Evolutionary conservation across 305 asterid genomes (phyloP).

Genomic region (Plantago coronopus): DNA sequence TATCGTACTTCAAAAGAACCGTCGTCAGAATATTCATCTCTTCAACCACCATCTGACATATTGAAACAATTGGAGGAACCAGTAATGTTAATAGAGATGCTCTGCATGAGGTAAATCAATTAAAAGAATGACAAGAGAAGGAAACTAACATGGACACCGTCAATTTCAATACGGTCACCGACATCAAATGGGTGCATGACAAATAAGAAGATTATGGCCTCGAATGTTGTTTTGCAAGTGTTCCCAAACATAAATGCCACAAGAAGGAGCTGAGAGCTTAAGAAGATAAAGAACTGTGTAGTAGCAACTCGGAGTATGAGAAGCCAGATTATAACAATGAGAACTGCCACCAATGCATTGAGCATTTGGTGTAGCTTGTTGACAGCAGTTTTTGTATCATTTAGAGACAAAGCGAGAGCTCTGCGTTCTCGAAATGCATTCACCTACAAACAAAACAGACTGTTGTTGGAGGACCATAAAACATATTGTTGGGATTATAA

Average conservation of each 20-base stretch:
- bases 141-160: constrained; percentile 64
- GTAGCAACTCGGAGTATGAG: constrained; percentile 73
- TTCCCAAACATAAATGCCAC: constrained; percentile 84
- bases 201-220: constrained; percentile 76
- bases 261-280: constrained; percentile 73
- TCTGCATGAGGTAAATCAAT: no score
- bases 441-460: constrained; percentile 42
- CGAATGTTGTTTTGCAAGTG: constrained; percentile 77
- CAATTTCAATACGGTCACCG: constrained; percentile 83
- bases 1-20: constrained; percentile 63
- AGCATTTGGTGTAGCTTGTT: constrained; percentile 72
- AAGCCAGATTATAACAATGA: constrained; percentile 57
- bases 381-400: constrained; percentile 89
- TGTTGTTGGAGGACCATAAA: background rate
- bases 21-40: constrained; percentile 85
- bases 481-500: no score
- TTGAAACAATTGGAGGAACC: background rate
- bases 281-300: constrained; percentile 59
- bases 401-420: constrained; percentile 71
- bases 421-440: constrained; percentile 72
- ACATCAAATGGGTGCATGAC: constrained; percentile 95
- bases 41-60: constrained; percentile 79
- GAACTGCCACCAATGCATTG: constrained; percentile 44
- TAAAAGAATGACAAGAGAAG: no score
- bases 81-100: background rate